Percentiles rank a stretch among this genome's conserved stretches.
These are phyloP conservation scores for Neurospora hispaniola DNA, from an alignment of 495 filamentous ascomycete species.

Conservation along the genomic window DNA sequence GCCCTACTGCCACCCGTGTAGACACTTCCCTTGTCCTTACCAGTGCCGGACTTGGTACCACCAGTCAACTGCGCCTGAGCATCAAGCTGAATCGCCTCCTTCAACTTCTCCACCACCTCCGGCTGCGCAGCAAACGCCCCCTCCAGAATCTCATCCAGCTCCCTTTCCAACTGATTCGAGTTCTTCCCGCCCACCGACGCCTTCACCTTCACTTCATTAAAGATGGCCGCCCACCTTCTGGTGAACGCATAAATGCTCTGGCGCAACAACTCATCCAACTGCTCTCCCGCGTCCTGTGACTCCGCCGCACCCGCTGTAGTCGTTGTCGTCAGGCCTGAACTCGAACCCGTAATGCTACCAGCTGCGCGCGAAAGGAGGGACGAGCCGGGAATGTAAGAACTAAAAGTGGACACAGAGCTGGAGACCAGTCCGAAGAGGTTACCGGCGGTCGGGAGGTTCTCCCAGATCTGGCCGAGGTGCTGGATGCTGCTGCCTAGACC, in stretches of 20 bases:
- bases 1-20: background rate
- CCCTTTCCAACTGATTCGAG: slow-evolving; percentile 30
- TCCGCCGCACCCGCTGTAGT: background rate
- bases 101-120: slow-evolving; percentile 38
- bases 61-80: slow-evolving; percentile 21
- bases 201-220: slow-evolving; percentile 27
- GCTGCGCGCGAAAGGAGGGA: slow-evolving; percentile 11
- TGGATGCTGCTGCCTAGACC: slow-evolving; percentile 20
- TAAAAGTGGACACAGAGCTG: slow-evolving; percentile 25
- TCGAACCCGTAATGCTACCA: background rate
- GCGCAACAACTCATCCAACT: slow-evolving; percentile 67
- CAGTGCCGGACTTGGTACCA: slow-evolving; percentile 7
- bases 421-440: slow-evolving; percentile 31
- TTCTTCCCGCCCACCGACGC: slow-evolving; percentile 24
- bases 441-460: slow-evolving; percentile 46
- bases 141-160: slow-evolving; percentile 35
- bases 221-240: slow-evolving; percentile 41
- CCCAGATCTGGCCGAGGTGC: slow-evolving; percentile 69
- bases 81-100: slow-evolving; percentile 38
- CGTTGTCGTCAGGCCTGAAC: background rate
- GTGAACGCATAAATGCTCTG: slow-evolving; percentile 75
- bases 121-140: slow-evolving; percentile 36
- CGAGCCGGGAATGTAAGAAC: slow-evolving; percentile 21
- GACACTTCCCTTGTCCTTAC: slow-evolving; percentile 2
- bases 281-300: slow-evolving; percentile 59